These are phyloP conservation scores for Pseudocercospora vitis DNA, from an alignment of 2,329 filamentous ascomycete genomes.

Conservation along the genomic window DNA sequence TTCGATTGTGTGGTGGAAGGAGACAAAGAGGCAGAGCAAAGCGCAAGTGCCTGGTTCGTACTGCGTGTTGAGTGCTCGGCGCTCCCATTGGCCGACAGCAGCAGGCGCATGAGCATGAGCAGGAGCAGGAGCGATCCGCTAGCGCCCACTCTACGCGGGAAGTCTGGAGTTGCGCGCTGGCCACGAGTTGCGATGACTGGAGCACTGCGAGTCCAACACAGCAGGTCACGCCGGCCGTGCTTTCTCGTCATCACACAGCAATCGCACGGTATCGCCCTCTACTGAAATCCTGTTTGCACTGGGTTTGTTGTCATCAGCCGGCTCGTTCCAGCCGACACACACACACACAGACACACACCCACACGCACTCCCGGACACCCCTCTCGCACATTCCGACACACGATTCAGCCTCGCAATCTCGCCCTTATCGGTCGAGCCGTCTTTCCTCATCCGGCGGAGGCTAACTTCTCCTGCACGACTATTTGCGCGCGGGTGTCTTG, in stretches of 20 bases:
- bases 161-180: not conserved
- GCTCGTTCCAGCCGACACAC: slow-evolving; percentile 2
- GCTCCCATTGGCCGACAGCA: not conserved
- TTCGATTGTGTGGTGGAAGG: slow-evolving; percentile 3
- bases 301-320: not conserved
- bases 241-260: not conserved
- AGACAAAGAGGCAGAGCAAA: not conserved
- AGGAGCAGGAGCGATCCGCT: too few species aligned
- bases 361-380: not conserved
- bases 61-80: too few species aligned
- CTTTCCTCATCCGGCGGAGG: not conserved
- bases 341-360: not conserved
- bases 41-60: not conserved
- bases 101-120: not conserved
- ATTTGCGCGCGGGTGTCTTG: not conserved
- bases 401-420: slow-evolving; percentile 4
- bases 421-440: slow-evolving; percentile 2
- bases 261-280: too few species aligned
- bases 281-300: slow-evolving; percentile 5
- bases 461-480: not conserved
- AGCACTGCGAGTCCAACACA: too few species aligned
- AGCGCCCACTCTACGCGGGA: too few species aligned
- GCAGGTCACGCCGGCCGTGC: not conserved
- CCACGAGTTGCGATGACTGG: not conserved
- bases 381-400: slow-evolving; percentile 4